Base-by-base conservation (phyloP, 768 basidiomycete genomes). In the Pleurotus pulmonarius region DNA sequence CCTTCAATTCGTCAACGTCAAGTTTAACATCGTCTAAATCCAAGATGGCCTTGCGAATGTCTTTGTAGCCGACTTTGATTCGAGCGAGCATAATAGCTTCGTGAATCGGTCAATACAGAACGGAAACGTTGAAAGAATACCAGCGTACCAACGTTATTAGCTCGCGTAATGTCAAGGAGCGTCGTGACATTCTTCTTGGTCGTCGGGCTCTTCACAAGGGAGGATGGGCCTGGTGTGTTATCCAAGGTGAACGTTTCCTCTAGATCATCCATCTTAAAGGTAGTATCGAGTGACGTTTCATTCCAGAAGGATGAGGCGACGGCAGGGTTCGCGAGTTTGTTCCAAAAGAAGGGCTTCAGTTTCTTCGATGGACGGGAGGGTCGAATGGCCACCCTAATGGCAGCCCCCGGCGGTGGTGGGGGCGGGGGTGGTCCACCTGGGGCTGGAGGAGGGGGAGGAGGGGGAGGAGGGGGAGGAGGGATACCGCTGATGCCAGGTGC, bases 271-370 rank as follows among this genome's bases (percentile, higher is more conserved):
- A 94, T 66, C 55, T 85, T 78, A 45, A 93, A 74, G 3, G 74
- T 58, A 0, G 79, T 60, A 11, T 69, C 64, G 0, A 66, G n/a
- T 3, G 70, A 63, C 8, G 82, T 58, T 25, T 90, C 86, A 49
- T 74, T 77, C 92, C 92, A 98, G 8, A 98, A 77, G 1, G 89
- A 89, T 5, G 78, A 63, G 3, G 61, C 59, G 3, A 79, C 61
- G 4, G 71, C 65, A 5, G 74, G 61, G 11, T 65, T 67, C n/a
- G 77, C 71, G 4, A 94, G 59, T 62, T 96, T 95, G 60, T 85
- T 88, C 94, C 94, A 96, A 68, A 93, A 93, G 74, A 97, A 94
- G 2, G 94, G 90, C 68, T 89, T 88, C 51, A 92, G 67, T 46
- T 81, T 79, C 63, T 83, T 86, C 2, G 68, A 62, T n/a, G 86